phyloP scores from a whole-genome alignment of 2,329 filamentous ascomycete species.

The Zasmidium cellare region DNA sequence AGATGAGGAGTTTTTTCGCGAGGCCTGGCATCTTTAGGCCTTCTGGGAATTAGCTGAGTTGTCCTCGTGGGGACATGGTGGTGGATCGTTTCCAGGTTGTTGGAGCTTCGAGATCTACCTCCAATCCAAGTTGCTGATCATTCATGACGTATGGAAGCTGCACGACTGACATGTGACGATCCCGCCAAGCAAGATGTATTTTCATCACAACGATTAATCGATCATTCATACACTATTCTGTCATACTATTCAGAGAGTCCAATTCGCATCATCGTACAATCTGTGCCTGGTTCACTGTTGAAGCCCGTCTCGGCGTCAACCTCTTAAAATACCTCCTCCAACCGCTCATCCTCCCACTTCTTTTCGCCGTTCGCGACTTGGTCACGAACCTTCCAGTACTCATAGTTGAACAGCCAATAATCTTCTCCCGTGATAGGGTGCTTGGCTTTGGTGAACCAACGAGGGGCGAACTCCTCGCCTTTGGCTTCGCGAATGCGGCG shows the following conservation, averaged over 20 bases:
- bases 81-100: background rate
- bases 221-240: background rate
- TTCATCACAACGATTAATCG: too few relatives aligned
- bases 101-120: too few relatives aligned
- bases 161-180: too few relatives aligned
- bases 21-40: constrained; percentile 67
- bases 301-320: background rate
- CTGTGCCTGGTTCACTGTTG: background rate
- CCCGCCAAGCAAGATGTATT: too few relatives aligned
- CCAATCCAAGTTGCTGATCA: too few relatives aligned
- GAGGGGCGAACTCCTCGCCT: constrained; percentile 79
- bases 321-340: constrained; percentile 72
- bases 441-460: constrained; percentile 76
- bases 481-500: constrained; percentile 70
- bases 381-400: constrained; percentile 80
- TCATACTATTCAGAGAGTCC: background rate
- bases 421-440: constrained; percentile 82
- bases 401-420: constrained; percentile 85
- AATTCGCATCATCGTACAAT: background rate
- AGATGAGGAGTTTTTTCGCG: constrained; percentile 74
- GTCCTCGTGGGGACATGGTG: background rate
- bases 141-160: too few relatives aligned
- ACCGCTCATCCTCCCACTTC: constrained; percentile 60
- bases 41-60: too few relatives aligned
- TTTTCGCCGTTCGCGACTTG: constrained; percentile 63